These are phyloP conservation scores for Penicillium arizonense DNA, from an alignment of 495 filamentous ascomycete species.

Conservation along the genomic window DNA sequence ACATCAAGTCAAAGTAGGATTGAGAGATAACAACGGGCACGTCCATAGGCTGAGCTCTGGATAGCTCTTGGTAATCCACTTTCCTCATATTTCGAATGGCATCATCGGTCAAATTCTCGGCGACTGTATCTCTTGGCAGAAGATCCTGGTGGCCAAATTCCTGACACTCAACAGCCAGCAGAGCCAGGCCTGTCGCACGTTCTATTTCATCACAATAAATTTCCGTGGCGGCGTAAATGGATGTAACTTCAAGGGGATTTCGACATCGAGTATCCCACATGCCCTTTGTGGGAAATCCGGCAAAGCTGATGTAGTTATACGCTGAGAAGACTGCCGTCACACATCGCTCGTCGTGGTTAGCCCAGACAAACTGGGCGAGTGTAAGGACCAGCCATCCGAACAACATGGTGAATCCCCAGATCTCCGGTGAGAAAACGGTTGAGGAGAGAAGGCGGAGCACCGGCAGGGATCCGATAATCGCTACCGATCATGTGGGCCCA, in stretches of 20 bases:
- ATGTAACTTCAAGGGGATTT: conserved; percentile 33
- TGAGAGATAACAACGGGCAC: conserved; percentile 30
- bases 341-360: conserved; percentile 31
- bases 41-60: conserved; percentile 12
- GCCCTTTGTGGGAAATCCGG: conserved; percentile 19
- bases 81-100: conserved; percentile 30
- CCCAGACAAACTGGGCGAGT: conserved; percentile 5
- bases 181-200: conserved; percentile 22
- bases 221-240: conserved; percentile 39
- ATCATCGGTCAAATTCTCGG: conserved; percentile 37
- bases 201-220: conserved; percentile 32
- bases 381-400: conserved; percentile 15
- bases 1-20: conserved; percentile 29
- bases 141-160: conserved; percentile 25
- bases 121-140: conserved; percentile 29
- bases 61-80: conserved; percentile 32
- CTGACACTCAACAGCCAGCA: conserved; percentile 26
- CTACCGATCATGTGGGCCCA: conserved; percentile 6
- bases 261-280: conserved; percentile 34
- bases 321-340: conserved; percentile 37
- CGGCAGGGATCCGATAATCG: conserved; percentile 5
- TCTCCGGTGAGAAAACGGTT: background rate
- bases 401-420: conserved; percentile 1
- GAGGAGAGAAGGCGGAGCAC: conserved; percentile 4
- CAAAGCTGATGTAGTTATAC: conserved; percentile 38